These are phyloP conservation scores for Diplodia mutila DNA, from an alignment of 2,329 filamentous ascomycete genomes.

Conservation along the genomic window DNA sequence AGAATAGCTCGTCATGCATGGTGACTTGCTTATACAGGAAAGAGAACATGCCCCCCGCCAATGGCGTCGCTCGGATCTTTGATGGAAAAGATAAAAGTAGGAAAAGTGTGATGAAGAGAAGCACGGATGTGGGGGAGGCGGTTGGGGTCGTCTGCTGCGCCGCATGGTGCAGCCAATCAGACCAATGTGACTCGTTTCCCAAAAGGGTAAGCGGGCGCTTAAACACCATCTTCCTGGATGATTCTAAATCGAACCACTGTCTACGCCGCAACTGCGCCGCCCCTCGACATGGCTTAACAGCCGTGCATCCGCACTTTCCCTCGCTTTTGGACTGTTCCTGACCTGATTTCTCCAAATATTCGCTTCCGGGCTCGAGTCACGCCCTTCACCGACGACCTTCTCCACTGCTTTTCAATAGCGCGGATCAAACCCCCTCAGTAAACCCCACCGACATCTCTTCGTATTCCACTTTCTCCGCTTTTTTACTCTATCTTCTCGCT, in stretches of 20 bases:
- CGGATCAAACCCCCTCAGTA: background rate
- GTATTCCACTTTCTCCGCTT: background rate
- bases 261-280: conserved; percentile 12
- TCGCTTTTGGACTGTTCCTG: background rate
- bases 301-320: background rate
- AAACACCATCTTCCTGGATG: background rate
- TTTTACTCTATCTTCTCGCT: background rate
- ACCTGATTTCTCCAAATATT: background rate
- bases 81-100: background rate
- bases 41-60: background rate
- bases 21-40: conserved; percentile 7
- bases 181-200: background rate
- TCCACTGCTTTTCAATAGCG: background rate
- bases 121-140: conserved; percentile 9
- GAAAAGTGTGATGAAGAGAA: background rate
- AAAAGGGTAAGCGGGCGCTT: conserved; percentile 4
- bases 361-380: background rate
- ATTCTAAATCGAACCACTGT: background rate
- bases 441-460: background rate
- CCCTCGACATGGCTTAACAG: background rate
- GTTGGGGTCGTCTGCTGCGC: background rate
- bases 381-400: background rate
- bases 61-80: background rate
- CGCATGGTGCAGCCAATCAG: conserved; percentile 2
- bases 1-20: conserved; percentile 13